Evolutionary conservation across 2,329 filamentous ascomycete genomes (phyloP).

Genomic region (Epichloe elymi): DNA sequence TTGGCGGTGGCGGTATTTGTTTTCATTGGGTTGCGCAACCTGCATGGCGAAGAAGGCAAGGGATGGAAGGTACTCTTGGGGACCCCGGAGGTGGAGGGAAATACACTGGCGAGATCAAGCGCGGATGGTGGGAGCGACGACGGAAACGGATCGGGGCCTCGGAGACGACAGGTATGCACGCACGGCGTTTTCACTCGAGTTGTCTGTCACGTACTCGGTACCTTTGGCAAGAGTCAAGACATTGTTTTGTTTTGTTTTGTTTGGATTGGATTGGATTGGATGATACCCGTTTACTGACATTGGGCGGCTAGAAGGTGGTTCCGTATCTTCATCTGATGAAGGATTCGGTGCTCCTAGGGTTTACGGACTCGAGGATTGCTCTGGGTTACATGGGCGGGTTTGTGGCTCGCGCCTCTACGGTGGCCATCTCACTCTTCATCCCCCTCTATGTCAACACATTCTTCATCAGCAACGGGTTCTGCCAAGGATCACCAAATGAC

Average conservation of each 20-base stretch:
- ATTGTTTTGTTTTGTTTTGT: too few relatives aligned
- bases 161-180: slow-evolving; percentile 15
- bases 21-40: slow-evolving; percentile 58
- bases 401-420: slow-evolving; percentile 84
- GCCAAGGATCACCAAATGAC: slow-evolving; percentile 51
- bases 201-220: background rate
- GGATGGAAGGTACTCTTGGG: slow-evolving; percentile 49
- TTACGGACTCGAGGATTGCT: slow-evolving; percentile 64
- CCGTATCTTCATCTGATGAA: slow-evolving; percentile 48
- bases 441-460: slow-evolving; percentile 87
- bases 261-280: background rate
- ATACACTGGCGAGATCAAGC: slow-evolving; percentile 9
- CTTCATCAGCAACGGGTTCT: slow-evolving; percentile 71
- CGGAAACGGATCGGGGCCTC: slow-evolving; percentile 7
- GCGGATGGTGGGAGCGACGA: slow-evolving; percentile 3
- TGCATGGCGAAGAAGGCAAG: slow-evolving; percentile 66
- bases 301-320: slow-evolving; percentile 23
- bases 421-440: slow-evolving; percentile 90
- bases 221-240: too few relatives aligned
- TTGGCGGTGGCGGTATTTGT: slow-evolving; percentile 62
- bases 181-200: background rate
- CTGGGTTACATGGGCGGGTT: slow-evolving; percentile 90
- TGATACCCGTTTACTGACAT: background rate
- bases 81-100: slow-evolving; percentile 13
- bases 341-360: slow-evolving; percentile 54